phyloP scores from a whole-genome alignment of 371 early-diverging fungal genomes.

The Mycotypha africana region DNA sequence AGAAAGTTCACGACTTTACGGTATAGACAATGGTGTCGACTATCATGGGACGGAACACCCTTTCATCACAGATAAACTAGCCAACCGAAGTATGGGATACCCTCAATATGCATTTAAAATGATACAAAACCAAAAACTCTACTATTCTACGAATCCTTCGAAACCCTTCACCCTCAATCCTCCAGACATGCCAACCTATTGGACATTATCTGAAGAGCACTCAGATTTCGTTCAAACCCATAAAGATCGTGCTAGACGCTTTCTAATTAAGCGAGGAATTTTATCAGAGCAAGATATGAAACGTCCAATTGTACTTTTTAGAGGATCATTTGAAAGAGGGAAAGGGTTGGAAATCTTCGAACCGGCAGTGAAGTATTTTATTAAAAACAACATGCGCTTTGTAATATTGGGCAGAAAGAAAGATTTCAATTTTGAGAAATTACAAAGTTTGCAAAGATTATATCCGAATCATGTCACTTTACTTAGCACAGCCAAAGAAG shows the following conservation, averaged over 20 bases:
- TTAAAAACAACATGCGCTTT: slow-evolving; percentile 42
- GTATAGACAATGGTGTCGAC: slow-evolving; percentile 61
- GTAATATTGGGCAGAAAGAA: slow-evolving; percentile 53
- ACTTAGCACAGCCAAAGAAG: slow-evolving; percentile 39
- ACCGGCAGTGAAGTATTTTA: slow-evolving; percentile 36
- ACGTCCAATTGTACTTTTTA: slow-evolving; percentile 50
- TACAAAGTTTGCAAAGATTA: slow-evolving; percentile 30
- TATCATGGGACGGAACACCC: slow-evolving; percentile 45
- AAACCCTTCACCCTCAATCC: slow-evolving; percentile 5
- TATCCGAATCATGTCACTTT: slow-evolving; percentile 49
- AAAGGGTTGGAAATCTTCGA: slow-evolving; percentile 46
- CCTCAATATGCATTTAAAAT: slow-evolving; percentile 37
- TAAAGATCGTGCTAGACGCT: slow-evolving; percentile 51
- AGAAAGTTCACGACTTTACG: slow-evolving; percentile 45
- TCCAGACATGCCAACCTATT: slow-evolving; percentile 14
- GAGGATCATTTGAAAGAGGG: slow-evolving; percentile 44
- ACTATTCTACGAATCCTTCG: slow-evolving; percentile 8
- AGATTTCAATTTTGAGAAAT: slow-evolving; percentile 43
- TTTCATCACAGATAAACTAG: slow-evolving; percentile 42
- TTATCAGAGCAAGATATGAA: slow-evolving; percentile 40
- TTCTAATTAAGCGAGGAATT: slow-evolving; percentile 37
- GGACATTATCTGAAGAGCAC: slow-evolving; percentile 24
- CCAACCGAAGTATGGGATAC: slow-evolving; percentile 31
- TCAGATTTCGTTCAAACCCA: slow-evolving; percentile 33
- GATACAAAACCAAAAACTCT: slow-evolving; percentile 13